These are phyloP conservation scores for Mortierella alpina DNA, from an alignment of 192 early-diverging fungal genomes.

Conservation along the genomic window DNA sequence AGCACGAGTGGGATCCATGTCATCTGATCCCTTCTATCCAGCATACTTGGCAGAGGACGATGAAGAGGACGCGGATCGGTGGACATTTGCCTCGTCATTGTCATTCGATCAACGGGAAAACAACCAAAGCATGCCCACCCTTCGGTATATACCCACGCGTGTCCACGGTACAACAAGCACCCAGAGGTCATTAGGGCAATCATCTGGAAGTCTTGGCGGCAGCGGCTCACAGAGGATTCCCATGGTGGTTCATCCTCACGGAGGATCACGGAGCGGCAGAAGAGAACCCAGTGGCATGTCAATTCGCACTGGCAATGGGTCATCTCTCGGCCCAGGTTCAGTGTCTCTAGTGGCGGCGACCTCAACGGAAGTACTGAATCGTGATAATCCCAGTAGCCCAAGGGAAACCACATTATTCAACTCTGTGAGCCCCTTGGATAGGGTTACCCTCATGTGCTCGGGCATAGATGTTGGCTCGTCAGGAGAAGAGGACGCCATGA, in stretches of 20 bases:
- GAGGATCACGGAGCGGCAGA: constrained; percentile 3
- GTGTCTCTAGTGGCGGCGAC: constrained; percentile 16
- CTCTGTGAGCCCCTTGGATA: constrained; percentile 60
- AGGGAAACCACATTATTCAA: constrained; percentile 48
- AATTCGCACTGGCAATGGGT: constrained; percentile 33
- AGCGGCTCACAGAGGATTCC: constrained; percentile 31
- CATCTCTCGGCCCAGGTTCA: constrained; percentile 25
- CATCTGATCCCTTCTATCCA: constrained; percentile 47
- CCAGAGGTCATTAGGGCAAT: constrained; percentile 37
- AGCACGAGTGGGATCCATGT: constrained; percentile 26
- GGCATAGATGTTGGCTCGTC: constrained; percentile 17
- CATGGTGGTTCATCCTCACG: constrained; percentile 29
- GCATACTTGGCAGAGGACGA: constrained; percentile 50
- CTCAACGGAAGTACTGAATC: constrained; percentile 23
- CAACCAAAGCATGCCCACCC: constrained; percentile 29
- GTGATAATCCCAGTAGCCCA: constrained; percentile 22
- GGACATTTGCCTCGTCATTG: constrained; percentile 56
- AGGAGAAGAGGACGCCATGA: constrained; percentile 12
- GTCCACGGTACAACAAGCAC: constrained; percentile 28
- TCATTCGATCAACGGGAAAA: constrained; percentile 50
- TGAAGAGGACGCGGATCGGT: constrained; percentile 54
- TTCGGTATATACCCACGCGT: constrained; percentile 52
- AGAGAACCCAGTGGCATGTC: constrained; percentile 31
- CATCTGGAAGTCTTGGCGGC: constrained; percentile 38
- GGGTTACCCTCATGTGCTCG: constrained; percentile 53